Evolutionary conservation across 805 yeast species (phyloP), one percentile per base, ranked within the genome.

Genomic region (Spathaspora sp.): DNA sequence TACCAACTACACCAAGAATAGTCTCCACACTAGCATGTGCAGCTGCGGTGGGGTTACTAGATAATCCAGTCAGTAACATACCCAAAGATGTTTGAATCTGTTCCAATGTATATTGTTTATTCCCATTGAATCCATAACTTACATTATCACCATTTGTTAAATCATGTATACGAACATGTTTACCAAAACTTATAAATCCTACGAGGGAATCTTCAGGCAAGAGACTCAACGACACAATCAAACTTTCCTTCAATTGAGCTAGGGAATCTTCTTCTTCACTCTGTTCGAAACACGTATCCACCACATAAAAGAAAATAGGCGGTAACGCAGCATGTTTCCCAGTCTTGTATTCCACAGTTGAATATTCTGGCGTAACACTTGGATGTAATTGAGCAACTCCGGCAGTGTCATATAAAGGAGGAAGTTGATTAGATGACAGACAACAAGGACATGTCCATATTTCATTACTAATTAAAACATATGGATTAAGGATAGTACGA

Each of bases 391-490:
- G 47, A 16, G 47, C 49, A 14, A 23, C 23, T 2, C 49, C 47
- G 48, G 6, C 59, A 56, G 23, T 55, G 61, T 48, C 60, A 64
- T 53, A 57, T 49, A 17, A 49, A 49, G 67, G 72, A 5, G 78
- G 62, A 35, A 72, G 52, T 26, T 72, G 64, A 57, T 82, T 83
- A 47, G 77, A 69, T 38, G 71, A 65, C 5, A 72, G 69, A 68
- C 89, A 84, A 48, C 83, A 69, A 23, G 81, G 80, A 65, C 89
- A 84, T 3, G 73, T 57, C 88, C 88, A 84, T 8, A 64, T 50
- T 11, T 65, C 68, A 23, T 60, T 65, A 31, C 63, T 65, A 31
- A 74, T 62, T 8, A 66, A 60, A 31, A 76, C 78, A 54, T 66
- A 83, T 0, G 87, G 86, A 59, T 79, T 82, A 49, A 81, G 59